Evolutionary conservation across 2,329 filamentous ascomycete genomes (phyloP).

Genomic region (Colletotrichum tofieldiae): DNA sequence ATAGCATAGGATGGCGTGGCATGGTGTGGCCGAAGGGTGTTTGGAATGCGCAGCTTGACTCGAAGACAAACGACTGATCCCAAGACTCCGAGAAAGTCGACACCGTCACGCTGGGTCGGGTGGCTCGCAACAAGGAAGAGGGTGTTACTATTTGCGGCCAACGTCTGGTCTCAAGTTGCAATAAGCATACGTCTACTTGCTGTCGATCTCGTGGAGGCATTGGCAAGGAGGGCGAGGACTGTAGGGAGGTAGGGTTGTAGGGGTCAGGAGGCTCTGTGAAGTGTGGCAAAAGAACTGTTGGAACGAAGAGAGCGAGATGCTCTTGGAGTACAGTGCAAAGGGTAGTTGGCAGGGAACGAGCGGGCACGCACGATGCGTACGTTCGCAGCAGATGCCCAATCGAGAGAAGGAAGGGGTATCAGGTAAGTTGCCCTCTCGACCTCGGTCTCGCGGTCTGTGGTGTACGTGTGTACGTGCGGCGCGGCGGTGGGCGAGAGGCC

Average conservation of each 20-base stretch:
- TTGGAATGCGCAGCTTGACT: constrained; percentile 30
- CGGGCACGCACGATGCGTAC: constrained; percentile 30
- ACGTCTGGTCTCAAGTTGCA: constrained; percentile 37
- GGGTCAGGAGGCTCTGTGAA: not conserved
- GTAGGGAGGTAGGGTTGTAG: not conserved
- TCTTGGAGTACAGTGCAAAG: not conserved
- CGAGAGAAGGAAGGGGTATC: constrained; percentile 25
- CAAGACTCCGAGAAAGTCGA: constrained; percentile 28
- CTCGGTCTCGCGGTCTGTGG: constrained; percentile 11
- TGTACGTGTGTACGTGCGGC: not conserved
- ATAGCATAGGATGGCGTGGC: constrained; percentile 18
- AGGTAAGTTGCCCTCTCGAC: constrained; percentile 21
- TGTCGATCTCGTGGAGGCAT: constrained; percentile 32
- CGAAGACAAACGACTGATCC: constrained; percentile 27
- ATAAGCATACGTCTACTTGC: constrained; percentile 40
- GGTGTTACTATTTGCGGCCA: constrained; percentile 39
- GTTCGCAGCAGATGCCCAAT: constrained; percentile 34
- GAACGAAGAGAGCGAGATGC: constrained; percentile 24
- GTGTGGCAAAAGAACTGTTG: not conserved
- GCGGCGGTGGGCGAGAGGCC: constrained; percentile 1
- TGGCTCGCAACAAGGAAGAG: constrained; percentile 36
- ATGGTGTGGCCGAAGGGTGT: constrained; percentile 16
- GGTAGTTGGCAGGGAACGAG: constrained; percentile 14
- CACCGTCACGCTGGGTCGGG: constrained; percentile 36
- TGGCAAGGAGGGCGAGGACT: constrained; percentile 19